These are phyloP conservation scores for Cyclocybe aegerita DNA, from an alignment of 768 basidiomycete species.

Conservation along the genomic window DNA sequence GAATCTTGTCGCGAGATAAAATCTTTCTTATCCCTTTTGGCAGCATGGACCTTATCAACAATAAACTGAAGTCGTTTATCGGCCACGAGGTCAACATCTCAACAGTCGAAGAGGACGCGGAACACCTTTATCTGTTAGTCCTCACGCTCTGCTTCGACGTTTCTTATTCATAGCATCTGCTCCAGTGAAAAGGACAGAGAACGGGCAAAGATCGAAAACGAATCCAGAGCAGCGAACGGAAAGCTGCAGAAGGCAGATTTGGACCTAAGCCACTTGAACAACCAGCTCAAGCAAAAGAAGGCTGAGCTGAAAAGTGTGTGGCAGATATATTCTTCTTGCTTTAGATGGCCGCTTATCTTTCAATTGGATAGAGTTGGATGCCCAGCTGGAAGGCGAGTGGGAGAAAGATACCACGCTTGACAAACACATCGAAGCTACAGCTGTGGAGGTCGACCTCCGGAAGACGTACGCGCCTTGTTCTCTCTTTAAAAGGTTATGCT, in stretches of 20 bases:
- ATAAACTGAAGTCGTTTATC: constrained; percentile 65
- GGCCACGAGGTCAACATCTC: constrained; percentile 57
- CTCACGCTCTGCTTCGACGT: not conserved
- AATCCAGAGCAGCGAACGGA: constrained; percentile 48
- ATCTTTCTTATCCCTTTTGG: not conserved
- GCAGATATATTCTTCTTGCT: not conserved
- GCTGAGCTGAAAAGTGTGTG: constrained; percentile 62
- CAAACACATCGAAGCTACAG: constrained; percentile 38
- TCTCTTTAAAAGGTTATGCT: constrained; percentile 8
- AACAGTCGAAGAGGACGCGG: constrained; percentile 74
- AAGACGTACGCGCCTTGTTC: constrained; percentile 34
- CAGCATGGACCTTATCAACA: constrained; percentile 64
- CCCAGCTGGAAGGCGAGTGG: constrained; percentile 37
- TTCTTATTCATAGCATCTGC: not conserved
- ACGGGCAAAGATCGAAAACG: constrained; percentile 43
- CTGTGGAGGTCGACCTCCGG: constrained; percentile 38
- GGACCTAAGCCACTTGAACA: constrained; percentile 56
- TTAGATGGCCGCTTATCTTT: not conserved
- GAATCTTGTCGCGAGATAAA: not conserved
- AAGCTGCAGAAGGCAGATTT: constrained; percentile 65
- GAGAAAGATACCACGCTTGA: too few species aligned
- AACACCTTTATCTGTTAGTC: constrained; percentile 55
- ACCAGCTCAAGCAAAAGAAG: constrained; percentile 59
- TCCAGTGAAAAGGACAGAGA: constrained; percentile 70
- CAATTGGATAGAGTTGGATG: constrained; percentile 46